A percentile compares a stretch with the other conserved stretches of the same genome.
phyloP scores from a whole-genome alignment of 768 basidiomycete species.

The Boletus rubropictus region DNA sequence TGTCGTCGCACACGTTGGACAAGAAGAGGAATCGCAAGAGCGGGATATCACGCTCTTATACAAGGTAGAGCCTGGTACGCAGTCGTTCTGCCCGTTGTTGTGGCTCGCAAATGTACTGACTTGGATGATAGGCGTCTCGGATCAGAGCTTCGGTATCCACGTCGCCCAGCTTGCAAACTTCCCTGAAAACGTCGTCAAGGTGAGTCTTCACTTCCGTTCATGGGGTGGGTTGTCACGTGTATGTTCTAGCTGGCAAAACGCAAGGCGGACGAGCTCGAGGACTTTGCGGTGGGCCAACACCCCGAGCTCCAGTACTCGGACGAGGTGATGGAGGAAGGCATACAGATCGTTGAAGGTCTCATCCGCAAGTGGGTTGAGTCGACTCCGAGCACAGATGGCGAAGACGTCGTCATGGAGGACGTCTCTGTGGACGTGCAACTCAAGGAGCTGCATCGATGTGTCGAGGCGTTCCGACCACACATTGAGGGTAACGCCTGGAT shows the following conservation, averaged over 20 bases:
- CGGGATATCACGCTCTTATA: constrained; percentile 80
- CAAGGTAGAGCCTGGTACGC: constrained; percentile 70
- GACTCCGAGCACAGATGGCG: constrained; percentile 32
- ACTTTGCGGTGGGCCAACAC: constrained; percentile 53
- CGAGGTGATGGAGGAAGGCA: constrained; percentile 70
- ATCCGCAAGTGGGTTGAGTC: constrained; percentile 59
- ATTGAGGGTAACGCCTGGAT: constrained; percentile 82
- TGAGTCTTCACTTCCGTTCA: constrained; percentile 24
- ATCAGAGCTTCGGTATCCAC: constrained; percentile 98
- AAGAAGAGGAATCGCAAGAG: constrained; percentile 41
- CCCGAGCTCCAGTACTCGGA: constrained; percentile 43
- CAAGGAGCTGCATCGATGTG: constrained; percentile 49
- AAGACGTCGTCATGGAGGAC: constrained; percentile 50
- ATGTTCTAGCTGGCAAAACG: constrained; percentile 69
- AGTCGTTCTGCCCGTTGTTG: background rate
- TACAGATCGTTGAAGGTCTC: constrained; percentile 73
- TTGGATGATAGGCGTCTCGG: constrained; percentile 63
- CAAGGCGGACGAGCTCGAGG: constrained; percentile 88
- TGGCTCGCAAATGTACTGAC: background rate
- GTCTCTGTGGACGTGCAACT: constrained; percentile 34
- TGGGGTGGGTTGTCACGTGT: background rate
- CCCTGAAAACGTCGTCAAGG: constrained; percentile 88
- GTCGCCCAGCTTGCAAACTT: constrained; percentile 98
- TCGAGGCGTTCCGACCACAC: constrained; percentile 58
- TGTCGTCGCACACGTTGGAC: constrained; percentile 86